Conservation (phyloP, 2,329 filamentous ascomycete species). For the Cytospora schulzeri region DNA sequence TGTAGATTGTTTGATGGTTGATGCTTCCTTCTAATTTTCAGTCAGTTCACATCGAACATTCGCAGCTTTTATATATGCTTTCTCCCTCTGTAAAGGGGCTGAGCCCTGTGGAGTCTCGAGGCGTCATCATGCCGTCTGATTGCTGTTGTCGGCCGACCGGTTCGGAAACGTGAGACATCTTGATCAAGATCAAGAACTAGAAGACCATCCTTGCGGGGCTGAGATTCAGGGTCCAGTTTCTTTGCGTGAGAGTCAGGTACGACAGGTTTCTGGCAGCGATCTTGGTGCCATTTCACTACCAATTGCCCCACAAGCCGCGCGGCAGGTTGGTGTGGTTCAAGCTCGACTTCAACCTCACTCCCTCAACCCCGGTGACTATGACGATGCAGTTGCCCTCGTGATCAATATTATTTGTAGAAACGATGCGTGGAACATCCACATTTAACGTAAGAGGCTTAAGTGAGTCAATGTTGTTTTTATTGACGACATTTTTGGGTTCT, state of each 20-base stretch:
- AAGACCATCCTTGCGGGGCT: background rate
- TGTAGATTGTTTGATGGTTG: background rate
- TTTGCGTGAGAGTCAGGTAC: background rate
- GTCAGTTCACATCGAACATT: background rate
- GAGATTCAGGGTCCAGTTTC: background rate
- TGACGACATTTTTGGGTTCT: background rate
- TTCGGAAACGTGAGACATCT: background rate
- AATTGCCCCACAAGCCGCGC: slow-evolving; percentile 16
- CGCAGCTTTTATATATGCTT: background rate
- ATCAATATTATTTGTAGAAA: background rate
- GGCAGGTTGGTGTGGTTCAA: slow-evolving; percentile 8
- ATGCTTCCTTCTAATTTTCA: background rate
- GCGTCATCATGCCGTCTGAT: background rate
- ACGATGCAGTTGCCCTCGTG: background rate
- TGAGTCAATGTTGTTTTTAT: background rate
- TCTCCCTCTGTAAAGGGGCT: background rate
- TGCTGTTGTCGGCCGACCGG: background rate
- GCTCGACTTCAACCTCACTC: slow-evolving; percentile 8
- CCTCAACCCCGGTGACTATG: background rate
- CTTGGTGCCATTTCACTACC: background rate
- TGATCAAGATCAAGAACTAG: background rate
- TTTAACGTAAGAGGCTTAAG: background rate
- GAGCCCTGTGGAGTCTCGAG: background rate
- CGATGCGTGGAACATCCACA: background rate
- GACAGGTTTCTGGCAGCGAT: slow-evolving; percentile 5